Conservation (phyloP, 257 asterid species). For the Solanum tacnaense region DNA sequence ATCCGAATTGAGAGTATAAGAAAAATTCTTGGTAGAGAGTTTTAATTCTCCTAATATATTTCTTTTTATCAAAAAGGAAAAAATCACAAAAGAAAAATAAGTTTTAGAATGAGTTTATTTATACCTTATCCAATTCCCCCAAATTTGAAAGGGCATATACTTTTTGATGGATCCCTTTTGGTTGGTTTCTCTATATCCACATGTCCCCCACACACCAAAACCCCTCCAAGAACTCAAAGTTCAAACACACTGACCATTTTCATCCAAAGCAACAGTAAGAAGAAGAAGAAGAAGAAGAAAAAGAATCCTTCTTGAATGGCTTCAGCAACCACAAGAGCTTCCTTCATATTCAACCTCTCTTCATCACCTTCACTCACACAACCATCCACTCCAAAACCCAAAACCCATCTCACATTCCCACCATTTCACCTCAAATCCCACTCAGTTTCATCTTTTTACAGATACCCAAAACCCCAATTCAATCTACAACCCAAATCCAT, state of each 20-base stretch:
- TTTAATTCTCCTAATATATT: background rate
- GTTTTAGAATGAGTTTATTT: background rate
- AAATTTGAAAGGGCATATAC: conserved; percentile 4
- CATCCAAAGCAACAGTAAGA: background rate
- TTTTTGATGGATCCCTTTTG: conserved; percentile 4
- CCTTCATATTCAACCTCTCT: conserved; percentile 43
- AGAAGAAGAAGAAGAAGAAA: background rate
- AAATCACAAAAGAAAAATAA: background rate
- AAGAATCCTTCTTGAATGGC: conserved; percentile 26
- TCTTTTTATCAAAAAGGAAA: too few relatives aligned
- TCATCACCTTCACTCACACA: conserved; percentile 22
- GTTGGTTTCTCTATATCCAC: conserved; percentile 2
- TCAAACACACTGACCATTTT: background rate
- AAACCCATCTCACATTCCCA: conserved; percentile 21
- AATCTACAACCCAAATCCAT: conserved; percentile 26
- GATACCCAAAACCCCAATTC: conserved; percentile 2
- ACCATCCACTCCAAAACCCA: conserved; percentile 17
- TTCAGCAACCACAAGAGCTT: conserved; percentile 48
- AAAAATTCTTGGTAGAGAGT: background rate
- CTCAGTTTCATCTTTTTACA: conserved; percentile 14
- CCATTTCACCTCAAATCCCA: conserved; percentile 21
- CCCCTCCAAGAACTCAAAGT: background rate
- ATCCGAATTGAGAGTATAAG: too few relatives aligned
- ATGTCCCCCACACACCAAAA: background rate
- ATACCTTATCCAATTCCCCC: conserved; percentile 2